These are phyloP conservation scores for Aspergillus carlsbadensis DNA, from an alignment of 495 filamentous ascomycete genomes.

Conservation along the genomic window DNA sequence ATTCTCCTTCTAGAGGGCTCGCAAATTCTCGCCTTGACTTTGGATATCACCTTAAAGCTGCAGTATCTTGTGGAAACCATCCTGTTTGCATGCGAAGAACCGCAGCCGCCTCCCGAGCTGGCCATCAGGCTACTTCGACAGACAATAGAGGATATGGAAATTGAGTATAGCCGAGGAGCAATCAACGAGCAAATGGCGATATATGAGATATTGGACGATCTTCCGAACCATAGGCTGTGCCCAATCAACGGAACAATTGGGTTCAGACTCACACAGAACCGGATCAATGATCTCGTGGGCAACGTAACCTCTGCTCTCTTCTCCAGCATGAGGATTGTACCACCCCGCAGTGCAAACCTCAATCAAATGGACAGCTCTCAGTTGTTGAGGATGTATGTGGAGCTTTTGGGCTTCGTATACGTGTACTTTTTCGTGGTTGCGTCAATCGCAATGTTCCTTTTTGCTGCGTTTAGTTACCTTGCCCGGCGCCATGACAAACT, in stretches of 20 bases:
- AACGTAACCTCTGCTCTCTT: constrained; percentile 45
- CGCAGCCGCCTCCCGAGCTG: constrained; percentile 25
- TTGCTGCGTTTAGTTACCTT: constrained; percentile 32
- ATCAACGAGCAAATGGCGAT: constrained; percentile 36
- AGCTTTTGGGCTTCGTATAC: constrained; percentile 41
- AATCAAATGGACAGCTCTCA: constrained; percentile 31
- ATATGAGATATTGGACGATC: constrained; percentile 29
- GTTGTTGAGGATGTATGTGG: constrained; percentile 39
- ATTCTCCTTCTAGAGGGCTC: constrained; percentile 63
- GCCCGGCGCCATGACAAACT: constrained; percentile 26
- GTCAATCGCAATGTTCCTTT: constrained; percentile 35
- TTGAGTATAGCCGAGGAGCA: constrained; percentile 37
- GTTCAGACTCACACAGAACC: constrained; percentile 26
- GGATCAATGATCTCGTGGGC: constrained; percentile 33
- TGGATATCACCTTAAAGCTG: constrained; percentile 42
- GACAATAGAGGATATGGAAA: constrained; percentile 45
- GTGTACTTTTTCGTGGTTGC: constrained; percentile 43
- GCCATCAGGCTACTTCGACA: constrained; percentile 35
- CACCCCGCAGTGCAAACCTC: constrained; percentile 28
- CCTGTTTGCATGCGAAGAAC: constrained; percentile 41
- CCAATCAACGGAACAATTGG: constrained; percentile 15
- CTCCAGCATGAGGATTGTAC: constrained; percentile 42
- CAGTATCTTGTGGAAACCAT: constrained; percentile 40
- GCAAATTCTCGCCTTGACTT: constrained; percentile 39
- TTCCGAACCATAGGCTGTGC: constrained; percentile 34